These are phyloP conservation scores for Penicillium digitatum DNA, from an alignment of 2,329 filamentous ascomycete genomes.

Conservation along the genomic window DNA sequence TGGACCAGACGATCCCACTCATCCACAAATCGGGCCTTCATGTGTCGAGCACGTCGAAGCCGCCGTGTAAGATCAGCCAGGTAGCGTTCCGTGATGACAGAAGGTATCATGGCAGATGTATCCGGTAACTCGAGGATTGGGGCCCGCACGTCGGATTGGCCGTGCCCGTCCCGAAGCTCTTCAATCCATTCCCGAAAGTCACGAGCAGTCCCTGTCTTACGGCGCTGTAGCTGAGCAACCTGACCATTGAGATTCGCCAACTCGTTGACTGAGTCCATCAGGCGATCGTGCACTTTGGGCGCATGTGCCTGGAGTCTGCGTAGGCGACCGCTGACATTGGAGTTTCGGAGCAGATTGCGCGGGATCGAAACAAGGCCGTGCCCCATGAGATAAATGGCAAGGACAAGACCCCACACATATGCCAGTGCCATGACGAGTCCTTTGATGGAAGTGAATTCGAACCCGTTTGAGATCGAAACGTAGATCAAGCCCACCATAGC, in stretches of 20 bases:
- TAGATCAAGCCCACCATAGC: constrained; percentile 73
- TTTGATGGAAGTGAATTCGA: constrained; percentile 70
- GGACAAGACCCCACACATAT: constrained; percentile 85
- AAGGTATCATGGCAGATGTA: constrained; percentile 54
- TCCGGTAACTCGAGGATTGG: constrained; percentile 35
- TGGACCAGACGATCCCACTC: constrained; percentile 80
- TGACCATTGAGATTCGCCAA: constrained; percentile 79
- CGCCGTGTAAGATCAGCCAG: constrained; percentile 83
- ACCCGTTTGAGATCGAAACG: constrained; percentile 72
- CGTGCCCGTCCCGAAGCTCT: constrained; percentile 75
- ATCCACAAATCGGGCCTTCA: constrained; percentile 73
- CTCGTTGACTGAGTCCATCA: constrained; percentile 76
- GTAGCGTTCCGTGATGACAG: constrained; percentile 88
- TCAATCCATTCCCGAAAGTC: constrained; percentile 94
- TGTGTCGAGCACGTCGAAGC: constrained; percentile 75
- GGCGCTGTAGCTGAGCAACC: constrained; percentile 70
- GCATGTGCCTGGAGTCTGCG: constrained; percentile 73
- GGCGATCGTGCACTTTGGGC: constrained; percentile 76
- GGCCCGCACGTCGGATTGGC: constrained; percentile 58
- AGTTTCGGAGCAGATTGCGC: constrained; percentile 71
- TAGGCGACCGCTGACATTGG: constrained; percentile 69
- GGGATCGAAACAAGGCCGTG: constrained; percentile 93
- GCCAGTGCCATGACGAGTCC: constrained; percentile 85
- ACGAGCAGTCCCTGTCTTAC: constrained; percentile 72
- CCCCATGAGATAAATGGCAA: constrained; percentile 97